phyloP scores from a whole-genome alignment of 306 rosid genomes.

The Luffa acutangula region DNA sequence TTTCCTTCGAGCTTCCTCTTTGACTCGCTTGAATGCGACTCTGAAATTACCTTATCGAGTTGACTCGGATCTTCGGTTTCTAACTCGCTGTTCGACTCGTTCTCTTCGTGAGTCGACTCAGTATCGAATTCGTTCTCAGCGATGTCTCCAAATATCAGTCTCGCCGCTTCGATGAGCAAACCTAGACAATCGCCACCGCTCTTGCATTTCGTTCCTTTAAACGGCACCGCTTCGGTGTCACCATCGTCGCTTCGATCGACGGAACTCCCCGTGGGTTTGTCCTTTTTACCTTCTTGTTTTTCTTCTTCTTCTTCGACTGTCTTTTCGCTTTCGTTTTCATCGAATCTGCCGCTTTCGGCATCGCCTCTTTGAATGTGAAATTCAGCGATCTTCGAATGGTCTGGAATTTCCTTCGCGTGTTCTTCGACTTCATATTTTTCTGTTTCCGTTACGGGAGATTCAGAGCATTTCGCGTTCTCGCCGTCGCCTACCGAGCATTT shows the following conservation, averaged over 20 bases:
- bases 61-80: not conserved
- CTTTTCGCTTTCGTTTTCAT: not conserved
- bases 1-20: slow-evolving; percentile 5
- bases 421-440: not conserved
- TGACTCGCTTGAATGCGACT: not conserved
- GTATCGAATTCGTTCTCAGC: slow-evolving; percentile 18
- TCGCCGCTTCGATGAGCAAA: slow-evolving; percentile 40
- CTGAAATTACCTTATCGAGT: not conserved
- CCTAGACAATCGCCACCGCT: slow-evolving; percentile 20
- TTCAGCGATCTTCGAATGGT: slow-evolving; percentile 6
- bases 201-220: not conserved
- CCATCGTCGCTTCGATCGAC: not conserved
- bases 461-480: not conserved
- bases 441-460: not conserved
- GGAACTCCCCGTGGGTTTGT: not conserved
- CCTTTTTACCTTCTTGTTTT: not conserved
- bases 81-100: slow-evolving; percentile 1
- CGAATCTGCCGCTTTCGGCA: slow-evolving; percentile 2
- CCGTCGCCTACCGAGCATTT: not conserved
- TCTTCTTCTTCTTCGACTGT: not conserved
- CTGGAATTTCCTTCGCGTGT: not conserved
- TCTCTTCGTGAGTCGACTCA: slow-evolving; percentile 3
- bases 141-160: slow-evolving; percentile 15
- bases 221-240: slow-evolving; percentile 14
- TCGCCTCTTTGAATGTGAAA: not conserved